phyloP scores from a whole-genome alignment of 768 basidiomycete genomes.

The Boletellus sp. region DNA sequence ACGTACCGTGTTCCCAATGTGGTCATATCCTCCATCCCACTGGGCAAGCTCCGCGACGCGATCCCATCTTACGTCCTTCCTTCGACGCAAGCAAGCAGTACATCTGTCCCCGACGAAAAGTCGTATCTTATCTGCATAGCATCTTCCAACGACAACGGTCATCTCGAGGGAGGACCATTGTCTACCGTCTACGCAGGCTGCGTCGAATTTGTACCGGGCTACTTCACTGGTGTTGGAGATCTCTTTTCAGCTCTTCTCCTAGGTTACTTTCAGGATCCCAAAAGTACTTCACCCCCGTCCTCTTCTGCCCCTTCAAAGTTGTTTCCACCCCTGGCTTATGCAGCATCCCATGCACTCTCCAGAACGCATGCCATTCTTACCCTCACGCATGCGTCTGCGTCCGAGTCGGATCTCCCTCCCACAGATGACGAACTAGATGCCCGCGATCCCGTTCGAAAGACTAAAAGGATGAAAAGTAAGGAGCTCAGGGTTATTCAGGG shows the following conservation, averaged over 20 bases:
- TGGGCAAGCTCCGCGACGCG: conserved; percentile 55
- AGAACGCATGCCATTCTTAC: conserved; percentile 72
- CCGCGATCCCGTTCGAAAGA: conserved; percentile 57
- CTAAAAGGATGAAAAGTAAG: conserved; percentile 74
- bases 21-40: conserved; percentile 87
- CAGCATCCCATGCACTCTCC: conserved; percentile 63
- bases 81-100: neutral
- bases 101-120: conserved; percentile 15
- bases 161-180: conserved; percentile 9
- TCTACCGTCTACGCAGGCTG: conserved; percentile 63
- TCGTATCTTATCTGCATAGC: conserved; percentile 77
- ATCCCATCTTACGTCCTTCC: conserved; percentile 48
- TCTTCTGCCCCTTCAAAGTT: conserved; percentile 6
- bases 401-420: conserved; percentile 45
- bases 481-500: conserved; percentile 84
- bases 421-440: conserved; percentile 80
- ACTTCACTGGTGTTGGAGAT: conserved; percentile 96
- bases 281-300: neutral
- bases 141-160: conserved; percentile 46
- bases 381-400: conserved; percentile 55
- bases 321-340: conserved; percentile 28
- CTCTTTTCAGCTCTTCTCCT: conserved; percentile 91
- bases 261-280: conserved; percentile 59
- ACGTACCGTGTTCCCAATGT: conserved; percentile 77
- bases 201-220: conserved; percentile 80